phyloP scores from a whole-genome alignment of 495 filamentous ascomycete genomes.

The Aspergillus ellipticus region DNA sequence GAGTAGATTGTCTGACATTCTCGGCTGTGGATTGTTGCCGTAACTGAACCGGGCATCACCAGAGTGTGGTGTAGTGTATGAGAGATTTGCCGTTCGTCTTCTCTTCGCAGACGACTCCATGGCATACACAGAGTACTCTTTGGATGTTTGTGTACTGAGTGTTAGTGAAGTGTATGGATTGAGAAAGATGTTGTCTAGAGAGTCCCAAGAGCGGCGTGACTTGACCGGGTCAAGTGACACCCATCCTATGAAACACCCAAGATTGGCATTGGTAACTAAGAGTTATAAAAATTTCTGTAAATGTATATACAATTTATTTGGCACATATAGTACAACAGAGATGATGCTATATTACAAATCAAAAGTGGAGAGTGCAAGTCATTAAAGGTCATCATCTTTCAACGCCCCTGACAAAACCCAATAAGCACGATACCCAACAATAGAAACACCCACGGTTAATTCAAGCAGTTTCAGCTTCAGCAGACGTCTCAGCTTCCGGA shows the following conservation, averaged over 20 bases:
- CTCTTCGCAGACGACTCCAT: slow-evolving; percentile 24
- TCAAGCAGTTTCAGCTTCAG: neutral
- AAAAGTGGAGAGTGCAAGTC: neutral
- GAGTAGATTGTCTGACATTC: neutral
- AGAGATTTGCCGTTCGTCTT: slow-evolving; percentile 14
- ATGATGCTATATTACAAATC: slow-evolving; percentile 17
- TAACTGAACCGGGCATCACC: slow-evolving; percentile 7
- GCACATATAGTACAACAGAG: slow-evolving; percentile 17
- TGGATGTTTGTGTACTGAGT: neutral
- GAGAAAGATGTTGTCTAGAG: neutral
- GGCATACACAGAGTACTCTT: neutral
- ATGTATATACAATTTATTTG: slow-evolving; percentile 1
- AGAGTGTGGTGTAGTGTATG: slow-evolving; percentile 13
- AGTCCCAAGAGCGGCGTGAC: neutral
- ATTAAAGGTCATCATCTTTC: neutral
- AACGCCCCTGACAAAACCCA: neutral
- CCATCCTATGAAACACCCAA: neutral
- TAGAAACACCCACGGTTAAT: neutral
- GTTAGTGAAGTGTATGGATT: neutral
- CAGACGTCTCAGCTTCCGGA: slow-evolving; percentile 10
- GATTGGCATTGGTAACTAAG: neutral
- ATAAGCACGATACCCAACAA: neutral
- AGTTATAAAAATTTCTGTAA: neutral
- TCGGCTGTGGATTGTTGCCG: neutral
- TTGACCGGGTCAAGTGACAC: neutral